Conservation (phyloP, 306 rosid genomes). For the Mimosa bimucronata region DNA sequence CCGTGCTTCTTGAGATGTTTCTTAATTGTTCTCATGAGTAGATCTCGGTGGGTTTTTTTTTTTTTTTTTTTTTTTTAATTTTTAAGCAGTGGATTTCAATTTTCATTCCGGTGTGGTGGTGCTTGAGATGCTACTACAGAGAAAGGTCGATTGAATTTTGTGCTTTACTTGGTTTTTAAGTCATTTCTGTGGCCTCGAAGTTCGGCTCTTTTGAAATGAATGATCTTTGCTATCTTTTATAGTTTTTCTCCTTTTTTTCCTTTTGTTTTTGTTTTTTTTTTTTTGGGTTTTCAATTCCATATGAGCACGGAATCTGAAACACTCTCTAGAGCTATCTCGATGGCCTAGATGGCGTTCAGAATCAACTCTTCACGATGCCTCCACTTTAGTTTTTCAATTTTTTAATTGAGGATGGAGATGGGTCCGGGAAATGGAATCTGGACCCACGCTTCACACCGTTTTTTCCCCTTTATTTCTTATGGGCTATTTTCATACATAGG, state of each 20-base stretch:
- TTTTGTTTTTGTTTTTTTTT: background rate
- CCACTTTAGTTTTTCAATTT: background rate
- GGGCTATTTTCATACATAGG: conserved; percentile 18
- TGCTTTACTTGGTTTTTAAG: background rate
- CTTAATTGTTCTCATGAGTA: conserved; percentile 3
- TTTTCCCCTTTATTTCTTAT: background rate
- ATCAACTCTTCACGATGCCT: conserved; percentile 22
- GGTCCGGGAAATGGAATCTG: conserved; percentile 38
- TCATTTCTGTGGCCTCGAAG: background rate
- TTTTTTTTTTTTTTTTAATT: background rate
- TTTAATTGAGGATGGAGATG: conserved; percentile 16
- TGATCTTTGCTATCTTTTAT: background rate
- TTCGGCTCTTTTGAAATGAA: background rate
- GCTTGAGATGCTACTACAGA: background rate
- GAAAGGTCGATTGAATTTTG: background rate
- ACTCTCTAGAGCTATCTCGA: conserved; percentile 25
- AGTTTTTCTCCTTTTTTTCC: background rate
- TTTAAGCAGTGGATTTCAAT: background rate
- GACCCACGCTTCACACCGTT: conserved; percentile 36
- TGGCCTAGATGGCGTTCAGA: conserved; percentile 25
- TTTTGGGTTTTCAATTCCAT: background rate
- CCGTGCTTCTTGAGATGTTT: conserved; percentile 30
- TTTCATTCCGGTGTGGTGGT: background rate
- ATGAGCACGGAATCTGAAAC: background rate
- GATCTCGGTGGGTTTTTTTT: conserved; percentile 32